phyloP scores from a whole-genome alignment of 192 early-diverging fungal species.

The Coemansia sp. region DNA sequence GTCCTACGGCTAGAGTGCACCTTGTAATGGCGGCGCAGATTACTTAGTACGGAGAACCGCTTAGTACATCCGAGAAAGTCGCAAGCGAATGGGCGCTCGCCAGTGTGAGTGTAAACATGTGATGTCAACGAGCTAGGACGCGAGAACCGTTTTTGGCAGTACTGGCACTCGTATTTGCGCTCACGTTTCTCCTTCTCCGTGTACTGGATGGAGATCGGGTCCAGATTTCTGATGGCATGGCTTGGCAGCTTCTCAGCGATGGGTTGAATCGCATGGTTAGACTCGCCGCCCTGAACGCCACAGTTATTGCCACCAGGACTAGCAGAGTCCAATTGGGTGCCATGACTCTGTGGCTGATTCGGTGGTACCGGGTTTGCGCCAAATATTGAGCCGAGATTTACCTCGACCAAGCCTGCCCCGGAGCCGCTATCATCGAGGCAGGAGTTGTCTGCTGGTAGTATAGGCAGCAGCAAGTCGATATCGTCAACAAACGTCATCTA shows the following conservation, averaged over 20 bases:
- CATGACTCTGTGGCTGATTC: neutral
- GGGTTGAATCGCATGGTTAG: neutral
- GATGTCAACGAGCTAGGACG: slow-evolving; percentile 63
- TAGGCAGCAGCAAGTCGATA: slow-evolving; percentile 9
- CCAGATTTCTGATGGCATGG: neutral
- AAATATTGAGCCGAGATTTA: neutral
- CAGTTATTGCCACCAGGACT: neutral
- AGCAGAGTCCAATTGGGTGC: neutral
- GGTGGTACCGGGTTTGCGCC: neutral
- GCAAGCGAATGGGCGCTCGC: slow-evolving; percentile 64
- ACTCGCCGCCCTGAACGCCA: neutral
- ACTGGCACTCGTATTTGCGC: slow-evolving; percentile 60
- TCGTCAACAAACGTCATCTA: slow-evolving; percentile 18
- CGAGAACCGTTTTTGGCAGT: slow-evolving; percentile 63
- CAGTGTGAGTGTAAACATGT: slow-evolving; percentile 67
- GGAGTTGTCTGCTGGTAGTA: neutral
- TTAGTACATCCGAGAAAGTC: slow-evolving; percentile 61
- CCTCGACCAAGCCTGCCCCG: neutral
- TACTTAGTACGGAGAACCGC: slow-evolving; percentile 78
- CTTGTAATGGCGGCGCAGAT: slow-evolving; percentile 70
- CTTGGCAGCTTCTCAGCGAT: neutral
- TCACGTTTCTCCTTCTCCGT: slow-evolving; percentile 52
- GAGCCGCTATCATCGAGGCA: neutral
- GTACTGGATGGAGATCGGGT: slow-evolving; percentile 29
- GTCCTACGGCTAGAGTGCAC: slow-evolving; percentile 30